Percentiles rank a stretch among this genome's conserved stretches.
phyloP scores from a whole-genome alignment of 108 stramenopile genomes.

The Pelagomonas calceolata region DNA sequence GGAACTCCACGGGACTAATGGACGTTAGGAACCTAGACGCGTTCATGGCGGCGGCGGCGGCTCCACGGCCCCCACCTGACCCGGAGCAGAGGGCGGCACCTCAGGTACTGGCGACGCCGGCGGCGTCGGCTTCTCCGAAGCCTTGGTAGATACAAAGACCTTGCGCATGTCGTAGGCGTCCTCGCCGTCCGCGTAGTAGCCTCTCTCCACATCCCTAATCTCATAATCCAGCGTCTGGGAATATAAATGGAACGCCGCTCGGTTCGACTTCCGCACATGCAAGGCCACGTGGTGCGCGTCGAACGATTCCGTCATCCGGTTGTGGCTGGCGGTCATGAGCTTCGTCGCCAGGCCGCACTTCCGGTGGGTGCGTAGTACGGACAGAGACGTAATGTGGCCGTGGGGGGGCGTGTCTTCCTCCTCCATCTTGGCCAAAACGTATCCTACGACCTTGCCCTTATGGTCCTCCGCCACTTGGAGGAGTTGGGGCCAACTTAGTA shows the following conservation, averaged over 20 bases:
- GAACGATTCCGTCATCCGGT: constrained; percentile 84
- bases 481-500: constrained; percentile 93
- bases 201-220: constrained; percentile 87
- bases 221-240: constrained; percentile 78
- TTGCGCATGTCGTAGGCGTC: constrained; percentile 96
- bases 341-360: constrained; percentile 86
- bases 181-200: constrained; percentile 98
- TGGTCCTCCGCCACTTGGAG: constrained; percentile 92
- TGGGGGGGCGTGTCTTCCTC: constrained; percentile 49
- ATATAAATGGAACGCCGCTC: constrained; percentile 95
- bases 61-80: no score
- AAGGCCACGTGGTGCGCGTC: constrained; percentile 84
- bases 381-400: constrained; percentile 96
- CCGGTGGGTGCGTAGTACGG: constrained; percentile 81
- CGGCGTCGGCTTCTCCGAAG: no score
- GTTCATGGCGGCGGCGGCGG: no score
- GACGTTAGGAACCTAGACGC: no score
- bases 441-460: constrained; percentile 88
- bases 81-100: no score
- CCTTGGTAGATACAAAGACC: constrained; percentile 38
- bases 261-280: constrained; percentile 92
- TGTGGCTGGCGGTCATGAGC: constrained; percentile 71
- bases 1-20: no score
- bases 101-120: no score
- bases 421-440: constrained; percentile 98